Conservation (phyloP, 164 flowering plant genomes). For the Nelumbo lutea region DNA sequence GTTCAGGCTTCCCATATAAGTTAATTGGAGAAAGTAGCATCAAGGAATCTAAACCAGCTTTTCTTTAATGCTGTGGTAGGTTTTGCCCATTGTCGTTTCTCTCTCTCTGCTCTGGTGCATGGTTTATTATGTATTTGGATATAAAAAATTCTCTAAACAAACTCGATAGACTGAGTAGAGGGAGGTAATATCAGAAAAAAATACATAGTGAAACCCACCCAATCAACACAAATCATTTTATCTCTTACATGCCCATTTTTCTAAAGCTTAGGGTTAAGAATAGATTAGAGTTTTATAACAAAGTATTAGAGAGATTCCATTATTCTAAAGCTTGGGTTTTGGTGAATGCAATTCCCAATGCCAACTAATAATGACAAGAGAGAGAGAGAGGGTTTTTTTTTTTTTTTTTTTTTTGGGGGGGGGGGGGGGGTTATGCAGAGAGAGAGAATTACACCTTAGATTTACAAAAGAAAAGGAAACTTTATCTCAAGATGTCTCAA, state of each 20-base stretch:
- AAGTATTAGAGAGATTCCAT: constrained; percentile 35
- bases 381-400: constrained; percentile 12
- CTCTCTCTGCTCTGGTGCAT: too few species aligned
- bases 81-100: constrained; percentile 22
- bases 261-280: constrained; percentile 12
- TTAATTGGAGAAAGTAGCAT: constrained; percentile 10
- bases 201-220: constrained; percentile 26
- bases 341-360: constrained; percentile 52
- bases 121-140: background rate
- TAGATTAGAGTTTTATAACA: constrained; percentile 21
- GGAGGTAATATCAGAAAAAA: background rate
- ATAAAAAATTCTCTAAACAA: background rate
- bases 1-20: constrained; percentile 16
- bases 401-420: constrained; percentile 6
- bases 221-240: constrained; percentile 38
- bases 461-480: too few species aligned
- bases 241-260: constrained; percentile 13
- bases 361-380: constrained; percentile 59
- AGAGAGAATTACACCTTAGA: background rate
- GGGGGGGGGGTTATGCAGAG: constrained; percentile 10
- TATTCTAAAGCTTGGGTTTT: constrained; percentile 40
- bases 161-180: background rate
- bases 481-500: too few species aligned
- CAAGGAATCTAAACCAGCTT: constrained; percentile 30
- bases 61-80: constrained; percentile 13